Evolutionary conservation across 768 basidiomycete genomes (phyloP).

Genomic region (Piloderma croceum): DNA sequence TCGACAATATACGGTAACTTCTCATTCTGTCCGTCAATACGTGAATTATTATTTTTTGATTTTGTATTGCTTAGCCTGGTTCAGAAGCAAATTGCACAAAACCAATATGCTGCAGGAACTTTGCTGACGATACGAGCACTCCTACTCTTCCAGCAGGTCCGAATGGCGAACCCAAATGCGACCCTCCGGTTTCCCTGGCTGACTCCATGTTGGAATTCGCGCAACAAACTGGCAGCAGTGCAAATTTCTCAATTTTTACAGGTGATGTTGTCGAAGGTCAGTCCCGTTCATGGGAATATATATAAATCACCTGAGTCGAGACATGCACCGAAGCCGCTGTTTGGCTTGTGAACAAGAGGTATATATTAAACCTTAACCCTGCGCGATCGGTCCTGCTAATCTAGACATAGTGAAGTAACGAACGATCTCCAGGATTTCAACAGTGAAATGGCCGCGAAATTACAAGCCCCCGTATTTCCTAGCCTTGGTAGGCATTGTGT

Average conservation of each 20-base stretch:
- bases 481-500: slow-evolving; percentile 35
- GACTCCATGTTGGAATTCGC: slow-evolving; percentile 46
- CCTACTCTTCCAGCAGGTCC: slow-evolving; percentile 42
- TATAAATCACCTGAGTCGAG: too few species aligned
- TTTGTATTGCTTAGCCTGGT: slow-evolving; percentile 32
- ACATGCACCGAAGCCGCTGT: slow-evolving; percentile 34
- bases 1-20: slow-evolving; percentile 43
- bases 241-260: slow-evolving; percentile 53
- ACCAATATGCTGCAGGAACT: slow-evolving; percentile 56
- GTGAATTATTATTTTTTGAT: too few species aligned
- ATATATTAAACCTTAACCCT: slow-evolving; percentile 13
- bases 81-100: slow-evolving; percentile 55
- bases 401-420: slow-evolving; percentile 34
- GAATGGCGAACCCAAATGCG: slow-evolving; percentile 46
- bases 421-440: slow-evolving; percentile 43
- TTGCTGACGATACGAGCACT: slow-evolving; percentile 30
- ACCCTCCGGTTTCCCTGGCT: slow-evolving; percentile 43
- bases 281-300: not conserved
- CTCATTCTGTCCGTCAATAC: not conserved
- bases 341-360: slow-evolving; percentile 45
- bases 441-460: slow-evolving; percentile 35
- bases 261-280: slow-evolving; percentile 60
- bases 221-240: slow-evolving; percentile 22
- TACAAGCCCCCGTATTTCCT: slow-evolving; percentile 42
- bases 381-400: not conserved